Conservation (phyloP, 2,329 filamentous ascomycete genomes). For the Septoria petroselini region DNA sequence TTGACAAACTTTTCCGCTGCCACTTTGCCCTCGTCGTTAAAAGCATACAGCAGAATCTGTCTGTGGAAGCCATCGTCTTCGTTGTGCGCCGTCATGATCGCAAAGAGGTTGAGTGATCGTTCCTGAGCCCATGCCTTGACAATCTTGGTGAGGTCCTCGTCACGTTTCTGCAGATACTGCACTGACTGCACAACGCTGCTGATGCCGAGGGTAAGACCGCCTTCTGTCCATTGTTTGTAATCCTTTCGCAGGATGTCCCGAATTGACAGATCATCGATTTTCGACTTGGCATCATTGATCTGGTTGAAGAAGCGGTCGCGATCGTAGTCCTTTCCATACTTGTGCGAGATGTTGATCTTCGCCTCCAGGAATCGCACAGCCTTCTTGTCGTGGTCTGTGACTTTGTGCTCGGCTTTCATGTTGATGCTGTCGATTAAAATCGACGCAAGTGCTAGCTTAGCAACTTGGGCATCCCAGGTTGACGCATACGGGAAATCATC, state of each 20-base stretch:
- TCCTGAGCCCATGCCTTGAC: constrained; percentile 56
- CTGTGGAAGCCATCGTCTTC: constrained; percentile 57
- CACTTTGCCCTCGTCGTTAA: constrained; percentile 48
- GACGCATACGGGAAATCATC: constrained; percentile 39
- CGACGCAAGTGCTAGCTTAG: constrained; percentile 64
- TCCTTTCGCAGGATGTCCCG: constrained; percentile 74
- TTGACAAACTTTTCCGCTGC: constrained; percentile 57
- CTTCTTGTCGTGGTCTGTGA: constrained; percentile 58
- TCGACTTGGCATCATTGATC: constrained; percentile 63
- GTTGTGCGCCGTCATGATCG: constrained; percentile 67
- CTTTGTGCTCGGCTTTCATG: constrained; percentile 59
- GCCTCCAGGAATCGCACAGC: constrained; percentile 60
- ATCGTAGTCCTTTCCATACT: constrained; percentile 48
- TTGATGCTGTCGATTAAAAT: constrained; percentile 72
- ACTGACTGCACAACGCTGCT: constrained; percentile 64
- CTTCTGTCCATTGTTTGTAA: constrained; percentile 74
- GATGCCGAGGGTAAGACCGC: constrained; percentile 60
- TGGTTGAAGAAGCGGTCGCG: constrained; percentile 57
- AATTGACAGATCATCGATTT: constrained; percentile 60
- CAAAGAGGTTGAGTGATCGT: constrained; percentile 59
- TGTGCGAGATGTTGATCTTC: constrained; percentile 44
- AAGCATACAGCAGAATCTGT: constrained; percentile 65
- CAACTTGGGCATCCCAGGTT: constrained; percentile 57
- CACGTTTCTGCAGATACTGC: constrained; percentile 57
- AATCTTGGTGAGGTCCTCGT: constrained; percentile 51